A percentile compares a stretch with the other conserved stretches of the same genome.
Conservation (phyloP, 495 filamentous ascomycete genomes). For the Aspergillus hancockii region DNA sequence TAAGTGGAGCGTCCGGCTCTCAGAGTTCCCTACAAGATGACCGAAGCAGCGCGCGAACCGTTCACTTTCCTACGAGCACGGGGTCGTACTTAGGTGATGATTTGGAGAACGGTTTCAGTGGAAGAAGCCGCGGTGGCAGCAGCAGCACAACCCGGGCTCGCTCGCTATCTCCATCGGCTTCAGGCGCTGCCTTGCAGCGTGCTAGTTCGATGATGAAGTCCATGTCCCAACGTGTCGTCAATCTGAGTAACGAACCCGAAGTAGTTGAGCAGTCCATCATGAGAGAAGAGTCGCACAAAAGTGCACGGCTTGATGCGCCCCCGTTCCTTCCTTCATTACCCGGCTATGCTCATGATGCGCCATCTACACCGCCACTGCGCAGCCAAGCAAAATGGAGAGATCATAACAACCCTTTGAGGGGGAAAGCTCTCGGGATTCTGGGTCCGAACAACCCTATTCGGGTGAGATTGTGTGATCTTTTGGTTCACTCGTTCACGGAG, state of each 20-base stretch:
- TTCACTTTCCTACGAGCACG: constrained; percentile 40
- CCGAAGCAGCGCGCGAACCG: constrained; percentile 61
- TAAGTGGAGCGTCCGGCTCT: constrained; percentile 58
- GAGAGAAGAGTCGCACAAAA: constrained; percentile 61
- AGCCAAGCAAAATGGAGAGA: constrained; percentile 39
- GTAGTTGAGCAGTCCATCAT: constrained; percentile 73
- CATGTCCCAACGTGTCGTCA: constrained; percentile 97
- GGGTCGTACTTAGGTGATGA: constrained; percentile 64
- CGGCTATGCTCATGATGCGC: constrained; percentile 57
- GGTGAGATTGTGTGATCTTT: constrained; percentile 73
- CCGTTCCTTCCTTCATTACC: constrained; percentile 58
- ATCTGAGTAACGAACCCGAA: constrained; percentile 86
- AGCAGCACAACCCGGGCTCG: constrained; percentile 55
- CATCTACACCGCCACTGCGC: constrained; percentile 40
- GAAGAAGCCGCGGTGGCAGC: constrained; percentile 47
- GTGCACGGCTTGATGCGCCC: constrained; percentile 53
- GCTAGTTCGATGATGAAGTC: constrained; percentile 92
- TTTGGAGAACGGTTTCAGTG: constrained; percentile 54
- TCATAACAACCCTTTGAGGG: constrained; percentile 79
- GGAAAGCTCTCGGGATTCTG: constrained; percentile 84
- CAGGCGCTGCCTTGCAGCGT: constrained; percentile 66
- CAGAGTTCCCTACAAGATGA: constrained; percentile 57
- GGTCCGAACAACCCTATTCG: constrained; percentile 74
- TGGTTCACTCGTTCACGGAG: constrained; percentile 88
- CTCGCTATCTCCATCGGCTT: constrained; percentile 67